These are phyloP conservation scores for Cyberlindnera xylosilytica DNA, from an alignment of 805 yeast genomes.

Conservation along the genomic window DNA sequence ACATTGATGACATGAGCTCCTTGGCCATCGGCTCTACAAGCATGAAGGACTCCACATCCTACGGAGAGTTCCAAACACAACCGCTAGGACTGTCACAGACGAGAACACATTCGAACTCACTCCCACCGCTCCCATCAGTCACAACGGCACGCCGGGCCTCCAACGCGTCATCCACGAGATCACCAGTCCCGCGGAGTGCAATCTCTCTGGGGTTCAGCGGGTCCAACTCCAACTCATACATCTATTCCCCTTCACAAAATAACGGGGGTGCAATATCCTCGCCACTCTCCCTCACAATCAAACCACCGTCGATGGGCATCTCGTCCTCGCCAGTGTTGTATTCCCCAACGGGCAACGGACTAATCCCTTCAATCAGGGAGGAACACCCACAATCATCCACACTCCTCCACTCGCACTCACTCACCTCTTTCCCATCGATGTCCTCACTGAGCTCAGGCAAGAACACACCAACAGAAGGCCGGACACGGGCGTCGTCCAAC, in stretches of 20 bases:
- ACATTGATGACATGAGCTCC: constrained; percentile 3
- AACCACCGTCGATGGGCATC: constrained; percentile 19
- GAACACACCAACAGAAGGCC: constrained; percentile 12
- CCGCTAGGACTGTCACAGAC: constrained; percentile 1
- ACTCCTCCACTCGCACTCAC: constrained; percentile 7
- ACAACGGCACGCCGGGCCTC: constrained; percentile 30
- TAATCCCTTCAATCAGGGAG: constrained; percentile 21
- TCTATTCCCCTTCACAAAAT: constrained; percentile 22
- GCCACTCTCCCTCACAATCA: constrained; percentile 15
- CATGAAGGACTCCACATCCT: constrained; percentile 2
- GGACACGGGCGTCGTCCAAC: constrained; percentile 13
- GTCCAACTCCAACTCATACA: constrained; percentile 23
- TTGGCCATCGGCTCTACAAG: constrained; percentile 3
- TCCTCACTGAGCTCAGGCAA: constrained; percentile 18
- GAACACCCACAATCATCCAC: constrained; percentile 8
- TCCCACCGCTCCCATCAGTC: constrained; percentile 34
- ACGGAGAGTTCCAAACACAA: not conserved
- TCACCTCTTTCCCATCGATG: constrained; percentile 26
- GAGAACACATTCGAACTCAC: constrained; percentile 25
- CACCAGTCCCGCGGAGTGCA: constrained; percentile 26
- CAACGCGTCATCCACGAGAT: constrained; percentile 24
- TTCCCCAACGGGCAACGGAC: constrained; percentile 21
- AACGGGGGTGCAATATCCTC: constrained; percentile 4
- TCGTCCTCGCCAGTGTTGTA: constrained; percentile 26
- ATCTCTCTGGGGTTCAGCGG: constrained; percentile 24